Base-by-base conservation (phyloP, 2,329 filamentous ascomycete genomes). In the Sporothrix dimorphospora region DNA sequence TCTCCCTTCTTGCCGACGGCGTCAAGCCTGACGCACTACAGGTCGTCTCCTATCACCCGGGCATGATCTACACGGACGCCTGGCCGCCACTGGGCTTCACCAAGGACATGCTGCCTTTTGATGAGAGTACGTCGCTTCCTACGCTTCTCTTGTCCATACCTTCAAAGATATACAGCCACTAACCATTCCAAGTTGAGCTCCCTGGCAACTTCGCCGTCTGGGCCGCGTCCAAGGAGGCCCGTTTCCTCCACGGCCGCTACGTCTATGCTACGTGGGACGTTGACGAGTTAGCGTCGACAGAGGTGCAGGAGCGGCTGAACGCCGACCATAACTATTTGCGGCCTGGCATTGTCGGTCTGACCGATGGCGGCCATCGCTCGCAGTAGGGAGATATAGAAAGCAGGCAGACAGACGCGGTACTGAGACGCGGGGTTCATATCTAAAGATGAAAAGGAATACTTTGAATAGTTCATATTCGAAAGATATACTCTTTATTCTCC, bases 231-330 rank as follows among this genome's bases (percentile, higher is more conserved):
- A 71, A 76, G 0, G 80, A 84, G 72, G 82, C 83, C 2, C 72
- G 71, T 5, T 83, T 83, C 70, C 73, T 84, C 30, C 81, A 81
- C 57, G 80, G 80, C 3, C 81, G 81, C 30, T 81, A 81, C 51
- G 77, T 82, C 3, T 82, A 80, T 79, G 77, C 79, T 4, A 78
- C 79, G 19, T 85, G 83, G 82, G 83, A 85, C 74, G 78, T 83
- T 1, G 77, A 81, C 24, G 81, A 83, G 74, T 69, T 83, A 27
- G 74, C 69, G 19, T 69, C 51, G 6, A 74, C 74, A 0, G 66
- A 69, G 1, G 67, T 73, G 7, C 49, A 67, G 34, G 69, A 73
- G 40, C 47, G 34, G 8, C 49, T 78, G 27, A 66, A 72, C 4
- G 68, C 57, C 7, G 71, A 78, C 27, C 65, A 61, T 5, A 45